phyloP scores from a whole-genome alignment of 2,329 filamentous ascomycete species.

The Didymella pomorum region DNA sequence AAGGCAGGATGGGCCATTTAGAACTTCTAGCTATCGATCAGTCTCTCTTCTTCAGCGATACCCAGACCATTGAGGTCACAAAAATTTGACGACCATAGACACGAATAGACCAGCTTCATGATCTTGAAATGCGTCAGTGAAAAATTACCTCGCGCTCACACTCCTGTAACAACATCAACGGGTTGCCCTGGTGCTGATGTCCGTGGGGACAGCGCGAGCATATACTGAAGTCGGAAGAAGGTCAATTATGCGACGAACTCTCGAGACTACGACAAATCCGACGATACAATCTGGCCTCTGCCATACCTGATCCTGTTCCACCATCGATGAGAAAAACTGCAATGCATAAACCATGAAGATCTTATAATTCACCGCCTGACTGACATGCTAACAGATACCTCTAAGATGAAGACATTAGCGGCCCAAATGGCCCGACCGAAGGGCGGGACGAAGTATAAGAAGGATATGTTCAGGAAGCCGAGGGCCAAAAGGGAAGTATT shows the following conservation, averaged over 20 bases:
- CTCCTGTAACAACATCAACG: not conserved
- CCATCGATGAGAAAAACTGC: conserved; percentile 40
- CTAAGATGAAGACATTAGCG: conserved; percentile 35
- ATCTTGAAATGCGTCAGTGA: not conserved
- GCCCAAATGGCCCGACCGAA: conserved; percentile 24
- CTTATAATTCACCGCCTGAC: conserved; percentile 22
- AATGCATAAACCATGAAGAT: conserved; percentile 38
- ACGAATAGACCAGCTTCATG: not conserved
- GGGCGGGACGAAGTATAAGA: conserved; percentile 25
- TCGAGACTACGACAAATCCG: conserved; percentile 39
- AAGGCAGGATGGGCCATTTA: conserved; percentile 48
- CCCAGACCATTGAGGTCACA: conserved; percentile 19
- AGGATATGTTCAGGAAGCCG: conserved; percentile 33
- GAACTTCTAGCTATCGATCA: not conserved
- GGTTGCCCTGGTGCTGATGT: not conserved
- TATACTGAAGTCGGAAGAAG: conserved; percentile 22
- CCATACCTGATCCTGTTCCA: conserved; percentile 34
- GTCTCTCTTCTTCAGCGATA: conserved; percentile 25
- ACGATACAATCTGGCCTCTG: conserved; percentile 28
- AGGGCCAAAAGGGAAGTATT: conserved; percentile 32
- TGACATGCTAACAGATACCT: conserved; percentile 42
- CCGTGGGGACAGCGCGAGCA: not conserved
- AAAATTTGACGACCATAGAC: conserved; percentile 11
- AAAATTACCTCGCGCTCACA: not conserved
- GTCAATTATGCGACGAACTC: conserved; percentile 38